Evolutionary conservation across 2,329 filamentous ascomycete genomes (phyloP), one percentile per base, ranked within the genome.

Genomic region (Metarhizium brunneum): DNA sequence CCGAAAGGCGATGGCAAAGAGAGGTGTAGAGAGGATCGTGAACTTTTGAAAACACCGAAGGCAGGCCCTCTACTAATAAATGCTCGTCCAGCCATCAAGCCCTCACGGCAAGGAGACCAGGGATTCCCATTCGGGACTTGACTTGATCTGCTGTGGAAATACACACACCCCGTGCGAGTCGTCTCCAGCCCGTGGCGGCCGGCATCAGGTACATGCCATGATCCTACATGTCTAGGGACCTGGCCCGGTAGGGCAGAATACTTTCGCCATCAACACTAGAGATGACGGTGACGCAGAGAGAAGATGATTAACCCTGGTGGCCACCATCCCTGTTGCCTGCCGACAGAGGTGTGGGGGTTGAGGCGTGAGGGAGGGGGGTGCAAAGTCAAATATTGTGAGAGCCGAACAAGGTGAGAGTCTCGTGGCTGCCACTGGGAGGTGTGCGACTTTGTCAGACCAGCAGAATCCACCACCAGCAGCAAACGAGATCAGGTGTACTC

Each of bases 101-200:
- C 54, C 47, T 53, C 2, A 40, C 20, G 30, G 35, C 50, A 18
- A 53, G 48, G 38, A 14, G 38, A 50, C 38, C 45, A 38, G 38
- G 47, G 42, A 29, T 48, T 45, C 51, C 54, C 53, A 58, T 58
- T 47, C 52, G 57, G 43, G 38, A n/a, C 25, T 48, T 20, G 30
- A 57, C 55, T 57, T 40, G 52, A 59, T 58, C 53, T 57, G 54
- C 47, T 47, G 38, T n/a, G 54, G 50, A 40, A 45, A 36, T 8
- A 13, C 50, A 36, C 38, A 35, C 8, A 16, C 45, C 43, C 47
- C 16, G 49, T 13, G 25, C 40, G 16, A 13, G 11, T 32, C 20
- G 43, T 25, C 32, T 35, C 35, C 13, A 20, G 50, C 32, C 14
- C 32, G 43, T 40, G 54, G 29, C 43, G 8, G 25, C 35, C 18